Evolutionary conservation across 106 monocot species (phyloP).

Genomic region (Posidonia australis): DNA sequence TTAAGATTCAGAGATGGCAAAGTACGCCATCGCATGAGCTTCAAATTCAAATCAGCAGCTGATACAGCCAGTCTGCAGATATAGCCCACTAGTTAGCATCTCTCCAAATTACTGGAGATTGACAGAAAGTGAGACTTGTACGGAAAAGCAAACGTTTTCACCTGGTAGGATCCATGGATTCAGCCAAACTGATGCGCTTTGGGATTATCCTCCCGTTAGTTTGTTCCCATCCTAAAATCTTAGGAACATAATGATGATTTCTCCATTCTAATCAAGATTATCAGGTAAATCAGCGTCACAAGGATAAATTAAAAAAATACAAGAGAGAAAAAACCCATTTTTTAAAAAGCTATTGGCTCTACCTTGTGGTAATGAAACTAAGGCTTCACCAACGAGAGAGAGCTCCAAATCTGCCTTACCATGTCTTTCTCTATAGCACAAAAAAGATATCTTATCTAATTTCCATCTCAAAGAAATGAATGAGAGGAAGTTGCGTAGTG

Average conservation of each 20-base stretch:
- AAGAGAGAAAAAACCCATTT: background rate
- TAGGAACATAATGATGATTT: constrained; percentile 42
- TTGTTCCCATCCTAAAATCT: constrained; percentile 85
- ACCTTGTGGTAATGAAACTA: constrained; percentile 52
- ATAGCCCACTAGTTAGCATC: background rate
- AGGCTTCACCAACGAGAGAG: constrained; percentile 86
- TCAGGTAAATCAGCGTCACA: background rate
- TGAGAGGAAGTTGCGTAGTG: constrained; percentile 72
- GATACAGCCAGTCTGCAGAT: constrained; percentile 64
- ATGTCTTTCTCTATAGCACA: constrained; percentile 85
- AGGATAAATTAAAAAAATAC: background rate
- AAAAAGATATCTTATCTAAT: constrained; percentile 57
- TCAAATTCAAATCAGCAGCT: constrained; percentile 91
- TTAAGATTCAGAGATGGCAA: constrained; percentile 58
- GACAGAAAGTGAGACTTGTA: background rate
- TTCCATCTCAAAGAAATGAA: constrained; percentile 79
- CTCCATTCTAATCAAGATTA: constrained; percentile 36
- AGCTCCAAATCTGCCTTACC: constrained; percentile 57
- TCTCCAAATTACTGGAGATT: background rate
- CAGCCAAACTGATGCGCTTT: constrained; percentile 57
- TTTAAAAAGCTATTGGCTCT: background rate
- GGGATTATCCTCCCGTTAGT: constrained; percentile 33
- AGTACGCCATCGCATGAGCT: constrained; percentile 94
- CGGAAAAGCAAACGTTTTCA: background rate
- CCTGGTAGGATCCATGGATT: constrained; percentile 90